phyloP scores from a whole-genome alignment of 2,329 filamentous ascomycete species.

The Pleurostoma richardsiae region DNA sequence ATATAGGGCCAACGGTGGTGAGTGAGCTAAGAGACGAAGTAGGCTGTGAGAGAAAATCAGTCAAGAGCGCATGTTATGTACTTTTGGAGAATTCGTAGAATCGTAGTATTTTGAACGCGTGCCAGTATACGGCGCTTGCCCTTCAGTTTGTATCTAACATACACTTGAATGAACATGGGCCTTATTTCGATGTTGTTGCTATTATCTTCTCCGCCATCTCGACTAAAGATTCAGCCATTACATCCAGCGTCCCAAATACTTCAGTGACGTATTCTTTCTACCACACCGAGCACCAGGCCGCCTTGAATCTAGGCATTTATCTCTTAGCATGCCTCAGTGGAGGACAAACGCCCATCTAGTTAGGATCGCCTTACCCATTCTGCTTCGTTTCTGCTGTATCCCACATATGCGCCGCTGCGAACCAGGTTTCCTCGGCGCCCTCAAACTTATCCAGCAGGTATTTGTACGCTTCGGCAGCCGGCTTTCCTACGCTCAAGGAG shows the following conservation, averaged over 20 bases:
- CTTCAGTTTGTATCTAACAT: too few species aligned
- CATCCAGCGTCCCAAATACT: constrained; percentile 47
- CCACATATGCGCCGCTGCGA: constrained; percentile 57
- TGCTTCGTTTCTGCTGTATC: constrained; percentile 47
- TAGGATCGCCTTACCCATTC: constrained; percentile 26
- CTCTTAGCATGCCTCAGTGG: background rate
- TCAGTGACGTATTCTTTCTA: constrained; percentile 45
- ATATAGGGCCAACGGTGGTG: too few species aligned
- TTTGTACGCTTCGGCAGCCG: constrained; percentile 39
- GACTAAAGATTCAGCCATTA: constrained; percentile 37
- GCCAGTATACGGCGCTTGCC: too few species aligned
- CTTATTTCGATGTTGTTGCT: constrained; percentile 11
- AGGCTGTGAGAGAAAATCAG: too few species aligned
- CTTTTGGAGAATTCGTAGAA: too few species aligned
- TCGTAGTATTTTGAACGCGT: too few species aligned
- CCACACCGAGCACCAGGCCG: constrained; percentile 47
- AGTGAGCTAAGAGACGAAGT: too few species aligned
- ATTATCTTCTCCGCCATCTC: constrained; percentile 41
- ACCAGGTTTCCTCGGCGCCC: constrained; percentile 39
- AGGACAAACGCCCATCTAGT: background rate
- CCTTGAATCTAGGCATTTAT: constrained; percentile 30
- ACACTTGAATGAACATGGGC: too few species aligned
- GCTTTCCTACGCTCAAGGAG: constrained; percentile 40
- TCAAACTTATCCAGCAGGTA: constrained; percentile 33
- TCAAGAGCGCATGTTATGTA: too few species aligned